Base-by-base conservation (phyloP, 495 filamentous ascomycete species). In the Daldinia grandis region DNA sequence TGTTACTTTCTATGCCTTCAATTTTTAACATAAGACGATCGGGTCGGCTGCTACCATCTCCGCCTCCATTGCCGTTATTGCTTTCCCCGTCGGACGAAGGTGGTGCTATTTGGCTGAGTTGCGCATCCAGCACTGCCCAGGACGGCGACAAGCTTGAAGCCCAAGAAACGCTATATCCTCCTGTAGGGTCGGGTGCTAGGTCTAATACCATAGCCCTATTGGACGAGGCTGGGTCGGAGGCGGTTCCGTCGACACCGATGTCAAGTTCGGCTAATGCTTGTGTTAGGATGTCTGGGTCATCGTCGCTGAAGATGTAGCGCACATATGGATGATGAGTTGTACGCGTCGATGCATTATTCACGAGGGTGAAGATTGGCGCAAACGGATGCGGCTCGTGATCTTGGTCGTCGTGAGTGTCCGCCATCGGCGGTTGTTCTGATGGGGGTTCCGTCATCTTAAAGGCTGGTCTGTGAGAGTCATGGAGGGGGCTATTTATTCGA, bases 291-390 rank as follows among this genome's bases (percentile, higher is more conserved):
- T 92, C 90, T 9, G 83, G 81, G 64, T 89, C 87, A 79, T 97
- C 93, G 74, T 94, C 91, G 69, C 85, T 86, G 81, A 97, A 98
- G 66, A 97, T 87, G 81, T 98, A 98, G 83, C 95, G 93, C 2
- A 97, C 89, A 42, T 85, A 88, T 67, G 96, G 94, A 78, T 95
- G 85, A 79, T 92, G 82, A 8, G 84, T 84, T 53, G 85, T 85
- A 28, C 81, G 81, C 14, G 79, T 81, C 17, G 78, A 80, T 15
- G 82, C 71, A 74, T 89, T 87, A 64, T 86, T 81, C 67, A 92
- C 80, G 40, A 92, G 81, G 8, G 88, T 84, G 79, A 92, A 92
- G 80, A 91, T 83, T 25, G 90, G 88, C 42, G 81, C 76, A 81
- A 92, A 92, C 58, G 80, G 76, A 2, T 67, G 73, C 40, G 66